phyloP scores from a whole-genome alignment of 768 basidiomycete species.

The Tricholoma sp. region DNA sequence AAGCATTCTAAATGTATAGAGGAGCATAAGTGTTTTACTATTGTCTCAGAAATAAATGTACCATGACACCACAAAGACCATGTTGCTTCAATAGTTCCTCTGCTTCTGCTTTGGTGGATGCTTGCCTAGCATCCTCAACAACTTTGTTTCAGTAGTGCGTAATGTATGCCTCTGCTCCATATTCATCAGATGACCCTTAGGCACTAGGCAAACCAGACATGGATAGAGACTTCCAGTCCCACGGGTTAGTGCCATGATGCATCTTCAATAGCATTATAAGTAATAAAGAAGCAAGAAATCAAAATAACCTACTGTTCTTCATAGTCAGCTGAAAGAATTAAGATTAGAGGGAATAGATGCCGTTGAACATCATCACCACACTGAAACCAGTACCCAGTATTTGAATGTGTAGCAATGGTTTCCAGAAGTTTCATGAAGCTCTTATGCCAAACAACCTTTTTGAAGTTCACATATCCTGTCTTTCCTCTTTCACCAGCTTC shows the following conservation, averaged over 20 bases:
- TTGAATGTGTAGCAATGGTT: constrained; percentile 13
- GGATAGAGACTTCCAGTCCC: constrained; percentile 22
- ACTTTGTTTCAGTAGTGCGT: constrained; percentile 10
- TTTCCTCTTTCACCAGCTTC: constrained; percentile 23
- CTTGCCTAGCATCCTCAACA: constrained; percentile 7
- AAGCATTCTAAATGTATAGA: constrained; percentile 29
- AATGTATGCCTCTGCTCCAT: constrained; percentile 8
- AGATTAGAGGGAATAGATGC: constrained; percentile 3
- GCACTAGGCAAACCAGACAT: constrained; percentile 29
- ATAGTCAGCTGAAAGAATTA: constrained; percentile 13
- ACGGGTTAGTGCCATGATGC: constrained; percentile 5
- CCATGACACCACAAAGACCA: constrained; percentile 19
- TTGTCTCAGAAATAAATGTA: constrained; percentile 5
- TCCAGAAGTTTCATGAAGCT: constrained; percentile 26
- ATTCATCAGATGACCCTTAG: constrained; percentile 17
- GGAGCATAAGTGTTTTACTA: too few relatives aligned
- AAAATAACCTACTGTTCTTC: constrained; percentile 17
- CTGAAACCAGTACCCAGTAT: constrained; percentile 10
- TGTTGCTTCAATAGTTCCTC: constrained; percentile 18
- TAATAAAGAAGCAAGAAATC: too few relatives aligned
- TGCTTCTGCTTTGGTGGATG: background rate
- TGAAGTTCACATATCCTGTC: constrained; percentile 25
- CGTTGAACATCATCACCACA: constrained; percentile 19
- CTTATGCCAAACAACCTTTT: constrained; percentile 34
- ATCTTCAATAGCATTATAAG: too few relatives aligned